Evolutionary conservation across 2,329 filamentous ascomycete species (phyloP).

Genomic region (Daldinia eschscholtzii): DNA sequence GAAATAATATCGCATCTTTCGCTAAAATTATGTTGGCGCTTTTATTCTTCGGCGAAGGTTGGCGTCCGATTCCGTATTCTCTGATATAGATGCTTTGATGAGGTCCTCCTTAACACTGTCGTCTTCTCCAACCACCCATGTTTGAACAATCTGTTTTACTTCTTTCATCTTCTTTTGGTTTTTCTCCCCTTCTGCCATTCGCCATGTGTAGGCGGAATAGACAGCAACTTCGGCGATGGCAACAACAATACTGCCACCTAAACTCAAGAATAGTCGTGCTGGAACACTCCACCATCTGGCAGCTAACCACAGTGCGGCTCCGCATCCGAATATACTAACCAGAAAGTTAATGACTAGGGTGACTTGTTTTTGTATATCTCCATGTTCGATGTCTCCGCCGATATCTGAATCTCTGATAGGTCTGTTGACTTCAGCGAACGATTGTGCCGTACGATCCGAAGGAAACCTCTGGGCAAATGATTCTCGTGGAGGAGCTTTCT

Average conservation of each 20-base stretch:
- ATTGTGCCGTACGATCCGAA: constrained; percentile 62
- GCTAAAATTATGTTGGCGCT: constrained; percentile 21
- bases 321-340: constrained; percentile 84
- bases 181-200: constrained; percentile 75
- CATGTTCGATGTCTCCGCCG: constrained; percentile 72
- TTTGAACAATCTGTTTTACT: constrained; percentile 76
- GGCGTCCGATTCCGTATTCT: constrained; percentile 28
- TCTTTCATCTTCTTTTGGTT: constrained; percentile 72
- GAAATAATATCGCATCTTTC: not conserved
- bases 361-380: constrained; percentile 83
- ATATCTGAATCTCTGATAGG: constrained; percentile 61
- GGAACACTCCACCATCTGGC: constrained; percentile 82
- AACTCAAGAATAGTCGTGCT: constrained; percentile 75
- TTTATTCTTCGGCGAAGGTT: constrained; percentile 44
- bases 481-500: constrained; percentile 67
- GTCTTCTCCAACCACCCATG: constrained; percentile 72
- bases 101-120: constrained; percentile 48
- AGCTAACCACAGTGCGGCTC: constrained; percentile 81
- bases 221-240: constrained; percentile 82
- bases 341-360: constrained; percentile 91
- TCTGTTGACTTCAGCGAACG: constrained; percentile 67
- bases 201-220: constrained; percentile 80
- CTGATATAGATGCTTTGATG: constrained; percentile 26
- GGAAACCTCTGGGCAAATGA: constrained; percentile 72
- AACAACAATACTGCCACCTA: constrained; percentile 77